Percentiles rank a stretch among this genome's conserved stretches.
phyloP scores from a whole-genome alignment of 1,284 basidiomycete species.

The Trichosporon sp. region DNA sequence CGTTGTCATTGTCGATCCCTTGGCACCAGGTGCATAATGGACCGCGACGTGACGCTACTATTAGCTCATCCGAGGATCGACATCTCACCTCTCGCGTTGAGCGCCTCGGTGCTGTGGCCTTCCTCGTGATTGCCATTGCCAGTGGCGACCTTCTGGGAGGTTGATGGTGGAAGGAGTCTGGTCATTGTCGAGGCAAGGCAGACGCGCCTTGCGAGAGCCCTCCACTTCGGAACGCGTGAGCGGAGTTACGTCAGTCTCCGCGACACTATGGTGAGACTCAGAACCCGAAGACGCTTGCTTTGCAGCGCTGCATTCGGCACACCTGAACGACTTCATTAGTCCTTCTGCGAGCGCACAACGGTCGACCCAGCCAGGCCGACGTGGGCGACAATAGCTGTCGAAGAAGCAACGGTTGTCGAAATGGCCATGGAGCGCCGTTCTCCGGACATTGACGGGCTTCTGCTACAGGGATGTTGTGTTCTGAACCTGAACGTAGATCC shows the following conservation, averaged over 20 bases:
- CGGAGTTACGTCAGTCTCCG: not conserved
- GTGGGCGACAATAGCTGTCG: too few relatives aligned
- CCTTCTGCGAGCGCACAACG: too few relatives aligned
- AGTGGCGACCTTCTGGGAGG: not conserved
- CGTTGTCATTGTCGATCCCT: not conserved
- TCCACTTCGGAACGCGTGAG: not conserved
- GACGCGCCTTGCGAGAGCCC: constrained; percentile 1
- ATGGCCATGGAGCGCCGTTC: not conserved
- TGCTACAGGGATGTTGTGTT: not conserved
- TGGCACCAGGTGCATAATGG: not conserved
- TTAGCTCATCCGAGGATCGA: not conserved
- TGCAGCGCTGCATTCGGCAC: not conserved
- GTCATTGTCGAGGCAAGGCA: not conserved
- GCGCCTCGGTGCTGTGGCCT: not conserved
- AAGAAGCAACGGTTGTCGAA: too few relatives aligned
- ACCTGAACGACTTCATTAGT: too few relatives aligned
- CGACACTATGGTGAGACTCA: not conserved
- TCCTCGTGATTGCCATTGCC: not conserved
- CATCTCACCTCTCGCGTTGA: not conserved
- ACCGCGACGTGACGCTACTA: not conserved
- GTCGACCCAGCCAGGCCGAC: too few relatives aligned
- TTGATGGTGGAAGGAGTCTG: not conserved
- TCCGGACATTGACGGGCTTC: not conserved
- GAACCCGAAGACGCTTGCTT: too few relatives aligned
- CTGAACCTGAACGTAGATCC: not conserved